Percentiles rank a stretch among this genome's conserved stretches.
Evolutionary conservation across 75 land plant genomes (phyloP).

Genomic region (Pinus albicaulis): DNA sequence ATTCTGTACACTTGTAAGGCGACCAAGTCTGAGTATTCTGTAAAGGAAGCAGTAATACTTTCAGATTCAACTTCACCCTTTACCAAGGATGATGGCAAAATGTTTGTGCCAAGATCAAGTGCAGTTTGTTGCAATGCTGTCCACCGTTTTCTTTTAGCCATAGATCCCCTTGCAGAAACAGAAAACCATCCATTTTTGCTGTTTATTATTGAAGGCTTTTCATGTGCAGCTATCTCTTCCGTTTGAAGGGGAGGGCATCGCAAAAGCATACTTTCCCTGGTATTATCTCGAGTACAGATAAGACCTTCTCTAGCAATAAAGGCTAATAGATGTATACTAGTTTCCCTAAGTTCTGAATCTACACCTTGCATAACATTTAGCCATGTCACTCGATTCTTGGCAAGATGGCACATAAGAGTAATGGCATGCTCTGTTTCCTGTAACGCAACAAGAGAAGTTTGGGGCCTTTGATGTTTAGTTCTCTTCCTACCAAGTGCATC

Average conservation of each 20-base stretch:
- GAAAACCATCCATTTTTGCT: constrained; percentile 87
- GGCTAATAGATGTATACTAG: constrained; percentile 77
- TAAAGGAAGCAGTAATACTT: constrained; percentile 14
- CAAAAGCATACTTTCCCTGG: constrained; percentile 21
- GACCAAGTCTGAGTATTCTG: constrained; percentile 64
- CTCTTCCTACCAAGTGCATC: constrained; percentile 62
- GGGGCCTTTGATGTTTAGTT: constrained; percentile 38
- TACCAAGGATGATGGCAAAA: constrained; percentile 9
- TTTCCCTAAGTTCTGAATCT: constrained; percentile 64
- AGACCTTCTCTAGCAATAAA: constrained; percentile 68
- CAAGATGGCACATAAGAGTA: constrained; percentile 58
- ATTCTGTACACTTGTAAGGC: constrained; percentile 84
- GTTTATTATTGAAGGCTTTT: constrained; percentile 46
- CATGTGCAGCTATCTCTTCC: constrained; percentile 54
- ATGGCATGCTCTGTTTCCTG: constrained; percentile 67
- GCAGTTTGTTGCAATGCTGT: constrained; percentile 7
- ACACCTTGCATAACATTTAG: constrained; percentile 42
- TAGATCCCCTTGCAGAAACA: constrained; percentile 54
- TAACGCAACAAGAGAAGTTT: constrained; percentile 47
- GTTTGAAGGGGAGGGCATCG: constrained; percentile 61
- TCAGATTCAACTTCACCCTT: constrained; percentile 27
- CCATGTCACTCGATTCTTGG: constrained; percentile 56
- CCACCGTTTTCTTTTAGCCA: constrained; percentile 9
- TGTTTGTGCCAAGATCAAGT: constrained; percentile 5
- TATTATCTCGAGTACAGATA: constrained; percentile 32